Evolutionary conservation across 345 rosid species (phyloP).

Genomic region (Turnera subulata): DNA sequence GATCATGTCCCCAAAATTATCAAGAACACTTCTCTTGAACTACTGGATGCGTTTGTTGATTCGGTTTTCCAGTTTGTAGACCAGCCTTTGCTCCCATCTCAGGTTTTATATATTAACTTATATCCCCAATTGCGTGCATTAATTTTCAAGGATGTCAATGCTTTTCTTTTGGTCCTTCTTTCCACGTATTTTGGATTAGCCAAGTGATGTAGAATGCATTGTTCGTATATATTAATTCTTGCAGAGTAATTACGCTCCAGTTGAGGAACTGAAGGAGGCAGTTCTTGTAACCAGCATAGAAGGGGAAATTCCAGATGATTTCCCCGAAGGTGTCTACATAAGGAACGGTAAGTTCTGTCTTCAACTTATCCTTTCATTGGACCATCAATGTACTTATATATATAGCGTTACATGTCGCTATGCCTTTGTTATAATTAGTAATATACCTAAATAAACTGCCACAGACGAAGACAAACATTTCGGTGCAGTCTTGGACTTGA

Average conservation of each 20-base stretch:
- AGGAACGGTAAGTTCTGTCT: conserved; percentile 25
- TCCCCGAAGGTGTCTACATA: conserved; percentile 17
- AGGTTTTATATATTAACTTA: conserved; percentile 10
- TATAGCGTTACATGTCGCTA: background rate
- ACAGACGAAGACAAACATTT: too few relatives aligned
- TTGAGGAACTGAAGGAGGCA: conserved; percentile 21
- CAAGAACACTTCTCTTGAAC: conserved; percentile 10
- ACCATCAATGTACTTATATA: too few relatives aligned
- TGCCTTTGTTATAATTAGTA: too few relatives aligned
- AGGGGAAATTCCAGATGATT: conserved; percentile 27
- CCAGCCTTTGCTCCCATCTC: conserved; percentile 38
- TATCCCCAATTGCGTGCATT: background rate
- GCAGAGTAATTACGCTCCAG: conserved; percentile 47
- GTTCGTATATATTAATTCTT: background rate
- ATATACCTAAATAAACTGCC: too few relatives aligned
- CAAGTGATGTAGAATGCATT: background rate
- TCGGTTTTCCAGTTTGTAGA: conserved; percentile 31
- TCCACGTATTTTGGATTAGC: background rate
- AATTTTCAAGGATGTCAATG: background rate
- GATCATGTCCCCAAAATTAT: conserved; percentile 5
- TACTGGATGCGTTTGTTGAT: conserved; percentile 36
- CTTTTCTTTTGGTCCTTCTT: background rate
- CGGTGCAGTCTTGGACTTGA: too few relatives aligned
- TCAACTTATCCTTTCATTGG: background rate
- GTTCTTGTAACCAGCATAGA: conserved; percentile 18